These are phyloP conservation scores for Alternaria incomplexa DNA, from an alignment of 2,329 filamentous ascomycete species.

Conservation along the genomic window DNA sequence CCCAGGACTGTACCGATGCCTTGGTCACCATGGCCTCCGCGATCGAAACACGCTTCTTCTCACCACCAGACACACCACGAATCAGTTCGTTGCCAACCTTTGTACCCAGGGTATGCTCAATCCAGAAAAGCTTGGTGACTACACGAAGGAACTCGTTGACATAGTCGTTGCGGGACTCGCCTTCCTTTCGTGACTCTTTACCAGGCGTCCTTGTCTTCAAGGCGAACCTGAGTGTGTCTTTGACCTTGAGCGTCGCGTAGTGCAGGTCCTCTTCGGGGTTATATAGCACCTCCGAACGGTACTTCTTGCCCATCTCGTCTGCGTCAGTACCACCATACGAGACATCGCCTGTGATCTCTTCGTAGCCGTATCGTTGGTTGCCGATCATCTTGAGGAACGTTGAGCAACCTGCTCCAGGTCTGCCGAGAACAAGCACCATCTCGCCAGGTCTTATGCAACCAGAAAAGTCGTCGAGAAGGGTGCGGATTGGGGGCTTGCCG, in stretches of 20 bases:
- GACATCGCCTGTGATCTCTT: slow-evolving; percentile 62
- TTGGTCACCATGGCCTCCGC: slow-evolving; percentile 57
- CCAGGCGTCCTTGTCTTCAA: slow-evolving; percentile 71
- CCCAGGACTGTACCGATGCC: slow-evolving; percentile 49
- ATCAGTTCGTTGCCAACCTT: slow-evolving; percentile 78
- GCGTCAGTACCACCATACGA: slow-evolving; percentile 63
- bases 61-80: slow-evolving; percentile 63
- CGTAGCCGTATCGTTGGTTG: slow-evolving; percentile 67
- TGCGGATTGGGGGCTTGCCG: slow-evolving; percentile 64
- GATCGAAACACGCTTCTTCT: slow-evolving; percentile 57
- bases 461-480: slow-evolving; percentile 69
- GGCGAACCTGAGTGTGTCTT: slow-evolving; percentile 76
- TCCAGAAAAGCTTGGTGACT: slow-evolving; percentile 73
- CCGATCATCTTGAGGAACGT: slow-evolving; percentile 73
- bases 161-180: slow-evolving; percentile 66
- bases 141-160: slow-evolving; percentile 68
- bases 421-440: slow-evolving; percentile 72
- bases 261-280: slow-evolving; percentile 80
- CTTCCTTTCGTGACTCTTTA: slow-evolving; percentile 64
- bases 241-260: slow-evolving; percentile 78
- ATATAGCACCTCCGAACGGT: slow-evolving; percentile 71
- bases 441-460: slow-evolving; percentile 75
- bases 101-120: slow-evolving; percentile 74
- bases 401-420: slow-evolving; percentile 72
- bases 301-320: slow-evolving; percentile 61